phyloP scores from a whole-genome alignment of 139 green algal species.

The Auxenochlorella pyrenoidosa region DNA sequence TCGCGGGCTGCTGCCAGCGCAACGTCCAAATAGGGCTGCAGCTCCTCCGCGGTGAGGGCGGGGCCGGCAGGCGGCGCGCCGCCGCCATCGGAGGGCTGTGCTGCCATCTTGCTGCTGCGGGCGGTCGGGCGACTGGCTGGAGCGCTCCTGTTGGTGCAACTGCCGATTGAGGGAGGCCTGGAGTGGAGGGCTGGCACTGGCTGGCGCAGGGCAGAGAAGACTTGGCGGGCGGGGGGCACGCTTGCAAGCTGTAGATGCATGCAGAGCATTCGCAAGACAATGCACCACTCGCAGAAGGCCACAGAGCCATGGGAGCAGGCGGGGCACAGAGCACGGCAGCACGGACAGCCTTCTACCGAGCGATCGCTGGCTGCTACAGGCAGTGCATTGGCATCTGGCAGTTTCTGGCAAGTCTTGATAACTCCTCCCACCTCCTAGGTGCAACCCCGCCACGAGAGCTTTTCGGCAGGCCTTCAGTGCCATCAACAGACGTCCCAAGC shows the following conservation, averaged over 20 bases:
- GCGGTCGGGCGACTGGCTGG: not conserved
- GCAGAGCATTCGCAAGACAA: not conserved
- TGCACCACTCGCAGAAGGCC: not conserved
- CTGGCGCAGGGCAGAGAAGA: not conserved
- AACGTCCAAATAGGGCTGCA: constrained; percentile 35
- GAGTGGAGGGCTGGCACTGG: not conserved
- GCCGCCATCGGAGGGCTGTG: not conserved
- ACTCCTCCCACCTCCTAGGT: too few relatives aligned
- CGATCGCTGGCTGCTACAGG: too few relatives aligned
- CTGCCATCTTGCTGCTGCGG: not conserved
- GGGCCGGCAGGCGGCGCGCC: not conserved
- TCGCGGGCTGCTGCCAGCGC: constrained; percentile 45
- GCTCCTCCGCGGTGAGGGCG: not conserved
- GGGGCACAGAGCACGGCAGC: too few relatives aligned
- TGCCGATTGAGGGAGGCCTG: not conserved
- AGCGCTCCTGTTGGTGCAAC: not conserved
- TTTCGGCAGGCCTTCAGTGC: too few relatives aligned
- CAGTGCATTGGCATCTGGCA: too few relatives aligned
- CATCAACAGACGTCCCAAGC: too few relatives aligned
- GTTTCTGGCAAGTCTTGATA: too few relatives aligned
- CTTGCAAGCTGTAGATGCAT: not conserved
- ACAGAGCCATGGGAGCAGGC: too few relatives aligned
- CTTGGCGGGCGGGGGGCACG: not conserved
- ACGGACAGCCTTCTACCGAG: too few relatives aligned
- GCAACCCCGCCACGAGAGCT: too few relatives aligned